Percentiles rank a stretch among this genome's conserved stretches.
phyloP scores from a whole-genome alignment of 805 yeast species.

The Candida peoriensis region DNA sequence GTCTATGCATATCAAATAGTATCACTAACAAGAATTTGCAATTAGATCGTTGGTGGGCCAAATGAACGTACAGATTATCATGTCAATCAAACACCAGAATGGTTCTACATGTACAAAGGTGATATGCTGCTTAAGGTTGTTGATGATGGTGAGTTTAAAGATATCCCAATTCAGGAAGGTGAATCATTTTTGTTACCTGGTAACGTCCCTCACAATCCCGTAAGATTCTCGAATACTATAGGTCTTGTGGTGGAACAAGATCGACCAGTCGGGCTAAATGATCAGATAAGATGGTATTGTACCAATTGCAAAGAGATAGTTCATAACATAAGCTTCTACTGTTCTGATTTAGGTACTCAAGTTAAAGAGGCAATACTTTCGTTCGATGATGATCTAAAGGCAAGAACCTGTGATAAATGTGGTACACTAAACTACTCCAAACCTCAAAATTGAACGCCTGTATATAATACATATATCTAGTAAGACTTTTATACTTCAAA shows the following conservation, averaged over 20 bases:
- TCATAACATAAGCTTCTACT: conserved; percentile 66
- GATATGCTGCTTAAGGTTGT: conserved; percentile 80
- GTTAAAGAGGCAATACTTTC: conserved; percentile 74
- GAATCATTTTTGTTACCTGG: conserved; percentile 85
- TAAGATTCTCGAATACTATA: conserved; percentile 76
- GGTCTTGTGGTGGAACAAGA: conserved; percentile 93
- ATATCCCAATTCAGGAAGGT: conserved; percentile 73
- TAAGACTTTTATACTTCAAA: not conserved
- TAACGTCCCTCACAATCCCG: conserved; percentile 86
- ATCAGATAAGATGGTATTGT: conserved; percentile 87
- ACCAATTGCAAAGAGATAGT: conserved; percentile 58
- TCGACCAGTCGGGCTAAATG: conserved; percentile 66
- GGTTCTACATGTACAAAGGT: conserved; percentile 86
- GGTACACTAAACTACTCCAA: conserved; percentile 68
- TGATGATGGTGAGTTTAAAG: conserved; percentile 70
- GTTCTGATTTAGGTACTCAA: conserved; percentile 83
- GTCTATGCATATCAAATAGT: no score
- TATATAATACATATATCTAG: not conserved
- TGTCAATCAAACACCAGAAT: conserved; percentile 90
- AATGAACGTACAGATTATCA: conserved; percentile 92
- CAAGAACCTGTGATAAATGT: conserved; percentile 71
- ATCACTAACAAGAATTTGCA: not conserved
- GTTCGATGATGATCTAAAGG: conserved; percentile 57
- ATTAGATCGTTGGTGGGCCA: conserved; percentile 86
- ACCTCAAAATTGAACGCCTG: conserved; percentile 33